Evolutionary conservation across 345 rosid species (phyloP), one percentile per base, ranked within the genome.

Genomic region (Microcos paniculata): DNA sequence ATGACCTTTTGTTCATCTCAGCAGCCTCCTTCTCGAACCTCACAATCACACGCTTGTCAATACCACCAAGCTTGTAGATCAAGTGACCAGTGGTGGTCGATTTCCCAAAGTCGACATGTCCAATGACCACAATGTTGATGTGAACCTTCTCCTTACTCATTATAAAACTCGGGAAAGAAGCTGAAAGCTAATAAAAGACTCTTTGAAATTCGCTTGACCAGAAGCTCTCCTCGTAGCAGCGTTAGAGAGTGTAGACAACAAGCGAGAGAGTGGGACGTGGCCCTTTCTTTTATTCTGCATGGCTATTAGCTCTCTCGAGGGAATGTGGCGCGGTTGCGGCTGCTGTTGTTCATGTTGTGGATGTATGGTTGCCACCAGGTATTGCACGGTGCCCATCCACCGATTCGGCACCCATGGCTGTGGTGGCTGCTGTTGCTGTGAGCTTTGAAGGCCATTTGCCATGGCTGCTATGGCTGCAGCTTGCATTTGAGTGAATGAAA

Each of bases 21-120:
- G 95, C 91, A 78, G 93, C 91, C 49, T 91, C 96, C 87, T 89
- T 89, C 85, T 91, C 93, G 3, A 91, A 90, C 70, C 92, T 89
- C 81, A 89, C 91, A 9, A 91, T 91, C 24, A 91, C 95, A 84
- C 93, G 93, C 86, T 91, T 89, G 87, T 91, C 91, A 73, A 89
- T 91, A 74, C 91, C 96, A 61, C 96, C 91, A 71, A 91, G 90
- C 89, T 91, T 91, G 86, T 88, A 91, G 85, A 89, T 91, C 89
- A 89, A 78, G 80, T 91, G 96, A 51, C 89, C 93, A 0, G 90
- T 91, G 19, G 93, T 91, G 66, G 95, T 88, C 0, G 91, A 91
- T 75, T 89, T 91, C 30, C 89, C 93, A 61, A 89, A 89, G 86
- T 91, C 83, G 21, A 85, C 85, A 45, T 85, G 88, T 42, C 85